Evolutionary conservation across 805 yeast species (phyloP), one percentile per base, ranked within the genome.

Genomic region (Kazachstania martiniae): DNA sequence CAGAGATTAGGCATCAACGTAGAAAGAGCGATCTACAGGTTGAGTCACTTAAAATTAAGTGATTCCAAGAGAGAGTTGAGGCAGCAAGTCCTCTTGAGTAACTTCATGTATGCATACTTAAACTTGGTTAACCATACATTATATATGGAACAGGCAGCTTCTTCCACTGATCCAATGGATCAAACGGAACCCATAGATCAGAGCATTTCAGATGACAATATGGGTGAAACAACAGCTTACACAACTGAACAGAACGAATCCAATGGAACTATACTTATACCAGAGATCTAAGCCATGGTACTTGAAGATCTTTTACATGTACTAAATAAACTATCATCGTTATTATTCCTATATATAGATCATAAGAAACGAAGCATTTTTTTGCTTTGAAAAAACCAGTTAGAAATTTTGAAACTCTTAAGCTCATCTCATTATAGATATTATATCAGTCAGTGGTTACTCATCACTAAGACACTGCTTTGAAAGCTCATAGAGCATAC

Each of bases 91-190:
- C 56, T 91, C 31, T 61, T 91, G 41, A 84, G 95, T 37, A 91
- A 91, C 55, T 91, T 91, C 70, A 91, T 91, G 98, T 91, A 91
- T 53, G 89, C 96, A 0, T 91, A 91, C 58, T 68, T 91, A 64
- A 89, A 91, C 51, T 65, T 91, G 57, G 95, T 91, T 35, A 94
- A 89, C 56, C 96, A 89, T 53, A 87, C 89, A 12, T 63, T 81
- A 43, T 84, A 78, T 55, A 56, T 82, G 39, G 89, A 81, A 46
- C 84, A 77, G 38, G 55, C 63, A 39, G 69, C 63, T 18, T 28
- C 21, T 68, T 64, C 31, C 19, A 60, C 46, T 32, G 25, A 29
- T 33, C n/a, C 21, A 7, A 19, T 19, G 21, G 21, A 19, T 19
- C 21, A 19, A 19, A n/a, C n/a, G n/a, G n/a, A n/a, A n/a, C n/a